Evolutionary conservation across 345 rosid species (phyloP).

Genomic region (Aquilaria sinensis): DNA sequence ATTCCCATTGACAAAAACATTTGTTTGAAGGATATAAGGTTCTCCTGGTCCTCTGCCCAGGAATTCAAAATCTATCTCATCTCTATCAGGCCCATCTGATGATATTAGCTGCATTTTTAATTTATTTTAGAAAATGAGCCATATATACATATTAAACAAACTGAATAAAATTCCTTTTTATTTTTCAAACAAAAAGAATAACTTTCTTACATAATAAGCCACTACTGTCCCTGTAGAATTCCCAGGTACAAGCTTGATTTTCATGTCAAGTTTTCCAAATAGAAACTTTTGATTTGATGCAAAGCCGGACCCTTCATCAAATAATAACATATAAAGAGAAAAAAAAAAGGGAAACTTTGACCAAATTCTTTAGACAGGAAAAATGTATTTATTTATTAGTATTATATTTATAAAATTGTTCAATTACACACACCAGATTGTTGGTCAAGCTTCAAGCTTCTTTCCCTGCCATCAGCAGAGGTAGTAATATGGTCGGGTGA

Average conservation of each 20-base stretch:
- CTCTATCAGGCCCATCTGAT: conserved; percentile 69
- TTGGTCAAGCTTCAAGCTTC: conserved; percentile 68
- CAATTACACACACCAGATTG: conserved; percentile 47
- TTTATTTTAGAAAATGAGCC: not conserved
- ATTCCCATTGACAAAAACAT: conserved; percentile 58
- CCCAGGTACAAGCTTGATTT: conserved; percentile 76
- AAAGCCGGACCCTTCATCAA: conserved; percentile 56
- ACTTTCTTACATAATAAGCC: conserved; percentile 61
- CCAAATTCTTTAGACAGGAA: not conserved
- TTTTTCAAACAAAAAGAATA: not conserved
- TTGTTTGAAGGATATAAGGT: conserved; percentile 82
- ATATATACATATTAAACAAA: not conserved
- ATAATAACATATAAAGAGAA: conserved; percentile 1
- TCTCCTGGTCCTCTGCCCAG: conserved; percentile 64
- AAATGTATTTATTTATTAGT: not conserved
- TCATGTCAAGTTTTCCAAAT: conserved; percentile 72
- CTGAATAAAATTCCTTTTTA: not conserved
- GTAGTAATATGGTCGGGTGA: conserved; percentile 70
- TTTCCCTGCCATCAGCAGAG: conserved; percentile 52
- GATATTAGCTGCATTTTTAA: conserved; percentile 31
- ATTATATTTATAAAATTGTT: no score
- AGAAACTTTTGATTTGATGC: conserved; percentile 62
- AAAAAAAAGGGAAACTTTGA: no score
- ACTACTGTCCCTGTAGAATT: conserved; percentile 78
- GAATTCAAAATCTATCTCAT: conserved; percentile 82